Evolutionary conservation across 2,329 filamentous ascomycete species (phyloP).

Genomic region (Curvularia verruculosa): DNA sequence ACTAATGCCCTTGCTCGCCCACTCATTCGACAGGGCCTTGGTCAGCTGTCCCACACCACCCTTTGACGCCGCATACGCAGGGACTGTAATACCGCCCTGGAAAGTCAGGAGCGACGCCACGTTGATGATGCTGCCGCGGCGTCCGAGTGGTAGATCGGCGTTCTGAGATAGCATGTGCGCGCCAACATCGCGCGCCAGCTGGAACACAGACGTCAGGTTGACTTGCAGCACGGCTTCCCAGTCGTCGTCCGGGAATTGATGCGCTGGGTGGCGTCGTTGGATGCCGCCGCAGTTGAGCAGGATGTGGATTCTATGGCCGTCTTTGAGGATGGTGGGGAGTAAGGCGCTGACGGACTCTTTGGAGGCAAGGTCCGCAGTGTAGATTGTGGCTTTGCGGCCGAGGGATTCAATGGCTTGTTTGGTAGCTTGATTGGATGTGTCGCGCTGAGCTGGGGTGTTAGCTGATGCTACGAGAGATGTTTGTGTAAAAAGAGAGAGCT

Average conservation of each 20-base stretch:
- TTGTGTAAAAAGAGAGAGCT: no score
- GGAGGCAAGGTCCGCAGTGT: conserved; percentile 71
- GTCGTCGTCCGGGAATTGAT: conserved; percentile 76
- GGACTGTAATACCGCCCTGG: conserved; percentile 86
- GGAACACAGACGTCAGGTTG: conserved; percentile 83
- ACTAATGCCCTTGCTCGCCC: conserved; percentile 76
- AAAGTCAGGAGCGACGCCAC: conserved; percentile 80
- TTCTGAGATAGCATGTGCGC: conserved; percentile 73
- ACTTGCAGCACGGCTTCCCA: conserved; percentile 85
- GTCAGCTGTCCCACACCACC: conserved; percentile 85
- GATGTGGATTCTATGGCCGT: conserved; percentile 71
- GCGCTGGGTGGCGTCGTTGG: conserved; percentile 76
- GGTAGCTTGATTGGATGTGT: conserved; percentile 63
- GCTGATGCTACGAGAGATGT: no score
- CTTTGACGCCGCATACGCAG: conserved; percentile 85
- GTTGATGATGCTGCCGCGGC: conserved; percentile 79
- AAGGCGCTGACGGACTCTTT: conserved; percentile 65
- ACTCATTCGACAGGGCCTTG: conserved; percentile 85
- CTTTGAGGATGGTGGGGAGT: conserved; percentile 65
- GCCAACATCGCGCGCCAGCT: conserved; percentile 75
- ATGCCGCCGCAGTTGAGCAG: conserved; percentile 88
- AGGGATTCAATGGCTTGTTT: conserved; percentile 67
- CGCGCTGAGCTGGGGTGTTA: conserved; percentile 52
- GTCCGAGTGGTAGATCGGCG: conserved; percentile 55
- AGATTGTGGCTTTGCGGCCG: conserved; percentile 70